Base-by-base conservation (phyloP, 345 rosid genomes). In the Syzygium jambos region DNA sequence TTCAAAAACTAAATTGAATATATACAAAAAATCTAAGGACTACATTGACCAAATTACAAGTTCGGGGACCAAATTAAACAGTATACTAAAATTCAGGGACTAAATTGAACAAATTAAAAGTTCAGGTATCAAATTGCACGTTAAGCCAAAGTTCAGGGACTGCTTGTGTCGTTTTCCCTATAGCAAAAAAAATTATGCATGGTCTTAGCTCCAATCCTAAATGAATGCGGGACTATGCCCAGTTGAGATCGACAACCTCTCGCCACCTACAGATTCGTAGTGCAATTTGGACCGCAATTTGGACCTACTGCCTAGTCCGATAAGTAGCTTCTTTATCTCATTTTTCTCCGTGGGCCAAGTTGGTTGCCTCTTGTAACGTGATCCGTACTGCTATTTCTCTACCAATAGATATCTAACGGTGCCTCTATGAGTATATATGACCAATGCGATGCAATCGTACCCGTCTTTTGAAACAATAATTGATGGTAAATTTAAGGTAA, bases 271-370 rank as follows among this genome's bases (percentile, higher is more conserved):
- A 7, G 13, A 7, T 13, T 16, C 2, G 7, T 61, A 61, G 13
- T 1, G 9, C 2, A 16, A n/a, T n/a, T 0, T 65, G 11, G 10
- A 65, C 9, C 5, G 7, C 41, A 30, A 29, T 65, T 65, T 30
- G 5, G 8, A 65, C 22, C 0, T 1, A 9, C 11, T 65, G 3
- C 1, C 22, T 29, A 3, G 22, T 19, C 17, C 46, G 9, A 30
- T 8, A 68, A 68, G 8, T 68, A 23, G 43, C 46, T 68, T 30
- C 12, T 68, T 68, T 23, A 19, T 15, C 46, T 68, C 78, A 30
- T 30, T 68, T 68, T 30, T 4, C 0, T 65, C 34, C 78, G 17
- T 34, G 4, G 46, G 43, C 10, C 78, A 19, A 34, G 46, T 68
- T 34, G 46, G 46, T 38, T 9, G 7, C 12, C 78, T 68, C 43